Evolutionary conservation across 495 filamentous ascomycete genomes (phyloP).

Genomic region (Aspergillus egyptiacus): DNA sequence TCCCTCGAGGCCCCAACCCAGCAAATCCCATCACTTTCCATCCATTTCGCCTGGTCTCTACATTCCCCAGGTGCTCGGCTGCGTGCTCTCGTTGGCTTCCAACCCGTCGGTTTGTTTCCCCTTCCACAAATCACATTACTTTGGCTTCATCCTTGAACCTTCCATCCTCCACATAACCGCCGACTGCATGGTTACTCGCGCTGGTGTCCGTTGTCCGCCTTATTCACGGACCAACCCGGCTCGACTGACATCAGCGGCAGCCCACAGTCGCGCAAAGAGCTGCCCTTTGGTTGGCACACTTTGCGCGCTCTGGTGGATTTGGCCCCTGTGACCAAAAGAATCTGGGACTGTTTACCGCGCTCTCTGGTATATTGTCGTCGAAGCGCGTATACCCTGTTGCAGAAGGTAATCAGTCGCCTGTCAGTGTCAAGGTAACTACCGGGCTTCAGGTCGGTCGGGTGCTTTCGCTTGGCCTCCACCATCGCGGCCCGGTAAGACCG

Average conservation of each 20-base stretch:
- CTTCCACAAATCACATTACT: conserved; percentile 20
- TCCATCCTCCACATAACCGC: conserved; percentile 7
- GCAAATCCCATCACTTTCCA: conserved; percentile 20
- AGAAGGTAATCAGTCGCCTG: too few relatives aligned
- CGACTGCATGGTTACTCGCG: conserved; percentile 7
- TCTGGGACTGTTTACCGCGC: conserved; percentile 29
- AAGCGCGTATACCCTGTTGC: too few relatives aligned
- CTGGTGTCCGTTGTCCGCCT: conserved; percentile 10
- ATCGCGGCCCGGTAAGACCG: conserved; percentile 14
- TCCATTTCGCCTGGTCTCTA: conserved; percentile 5
- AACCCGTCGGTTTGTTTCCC: conserved; percentile 12
- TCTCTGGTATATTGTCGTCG: conserved; percentile 1
- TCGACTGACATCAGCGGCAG: conserved; percentile 34
- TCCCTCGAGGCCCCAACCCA: conserved; percentile 9
- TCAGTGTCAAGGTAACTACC: too few relatives aligned
- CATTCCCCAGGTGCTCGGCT: conserved; percentile 13
- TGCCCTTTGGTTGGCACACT: conserved; percentile 27
- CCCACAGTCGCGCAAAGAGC: conserved; percentile 23
- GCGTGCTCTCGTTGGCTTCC: conserved; percentile 16
- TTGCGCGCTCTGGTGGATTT: conserved; percentile 16
- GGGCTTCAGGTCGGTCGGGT: conserved; percentile 7
- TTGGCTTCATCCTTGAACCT: conserved; percentile 12
- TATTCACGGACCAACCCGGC: conserved; percentile 25
- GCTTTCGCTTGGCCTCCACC: conserved; percentile 4
- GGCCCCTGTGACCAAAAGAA: conserved; percentile 7